These are phyloP conservation scores for Candida argentea DNA, from an alignment of 805 yeast species.

Conservation along the genomic window DNA sequence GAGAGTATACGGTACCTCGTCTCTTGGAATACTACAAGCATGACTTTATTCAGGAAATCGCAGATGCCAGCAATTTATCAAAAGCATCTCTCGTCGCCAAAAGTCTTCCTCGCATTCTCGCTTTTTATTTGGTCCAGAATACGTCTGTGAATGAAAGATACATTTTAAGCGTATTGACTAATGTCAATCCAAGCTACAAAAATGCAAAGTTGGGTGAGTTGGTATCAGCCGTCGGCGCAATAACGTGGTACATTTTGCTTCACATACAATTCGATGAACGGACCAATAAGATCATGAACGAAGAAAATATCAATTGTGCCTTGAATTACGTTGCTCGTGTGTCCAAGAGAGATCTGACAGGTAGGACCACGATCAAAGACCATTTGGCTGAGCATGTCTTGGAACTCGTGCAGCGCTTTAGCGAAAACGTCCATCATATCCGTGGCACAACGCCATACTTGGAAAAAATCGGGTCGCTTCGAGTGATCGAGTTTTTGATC, in stretches of 20 bases:
- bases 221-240: slow-evolving; percentile 27
- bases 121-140: slow-evolving; percentile 45
- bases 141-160: slow-evolving; percentile 37
- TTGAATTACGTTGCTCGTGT: slow-evolving; percentile 29
- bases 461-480: slow-evolving; percentile 60
- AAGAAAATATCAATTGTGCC: slow-evolving; percentile 30
- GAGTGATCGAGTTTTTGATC: slow-evolving; percentile 64
- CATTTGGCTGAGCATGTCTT: slow-evolving; percentile 32
- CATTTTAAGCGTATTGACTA: slow-evolving; percentile 42
- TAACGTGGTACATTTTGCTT: slow-evolving; percentile 25
- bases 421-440: slow-evolving; percentile 67
- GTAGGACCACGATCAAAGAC: slow-evolving; percentile 10
- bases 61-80: slow-evolving; percentile 37
- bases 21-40: slow-evolving; percentile 56
- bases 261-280: slow-evolving; percentile 23
- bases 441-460: slow-evolving; percentile 63
- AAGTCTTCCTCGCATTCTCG: slow-evolving; percentile 44
- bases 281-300: slow-evolving; percentile 18
- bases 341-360: slow-evolving; percentile 10
- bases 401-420: slow-evolving; percentile 69
- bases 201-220: slow-evolving; percentile 21
- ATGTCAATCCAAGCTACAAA: slow-evolving; percentile 41
- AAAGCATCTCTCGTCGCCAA: slow-evolving; percentile 39
- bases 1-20: slow-evolving; percentile 66
- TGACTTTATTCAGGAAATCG: slow-evolving; percentile 55